Percentiles rank a stretch among this genome's conserved stretches.
These are phyloP conservation scores for Cryphonectria naterciae DNA, from an alignment of 2,329 filamentous ascomycete genomes.

Conservation along the genomic window DNA sequence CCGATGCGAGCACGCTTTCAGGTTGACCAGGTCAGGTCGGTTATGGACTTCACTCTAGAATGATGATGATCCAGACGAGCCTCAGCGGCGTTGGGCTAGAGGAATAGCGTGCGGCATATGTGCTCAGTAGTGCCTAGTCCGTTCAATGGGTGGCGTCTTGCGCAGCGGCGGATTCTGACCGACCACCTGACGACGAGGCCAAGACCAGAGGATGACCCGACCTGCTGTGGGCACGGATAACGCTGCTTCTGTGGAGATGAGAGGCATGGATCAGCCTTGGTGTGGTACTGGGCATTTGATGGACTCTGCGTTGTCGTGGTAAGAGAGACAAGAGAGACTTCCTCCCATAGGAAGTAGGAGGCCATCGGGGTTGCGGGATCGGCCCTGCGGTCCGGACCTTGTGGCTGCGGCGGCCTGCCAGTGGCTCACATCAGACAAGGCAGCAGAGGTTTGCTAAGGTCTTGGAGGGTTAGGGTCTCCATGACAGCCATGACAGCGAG, in stretches of 20 bases:
- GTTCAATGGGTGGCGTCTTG: neutral
- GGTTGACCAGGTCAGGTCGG: neutral
- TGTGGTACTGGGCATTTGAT: neutral
- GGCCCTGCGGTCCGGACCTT: neutral
- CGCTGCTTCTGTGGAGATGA: neutral
- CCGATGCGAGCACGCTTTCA: neutral
- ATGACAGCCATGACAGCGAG: neutral
- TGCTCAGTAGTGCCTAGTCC: conserved; percentile 1
- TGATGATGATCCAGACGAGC: neutral
- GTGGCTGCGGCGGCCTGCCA: neutral
- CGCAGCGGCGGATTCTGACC: neutral
- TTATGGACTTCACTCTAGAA: neutral
- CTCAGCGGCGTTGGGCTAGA: neutral
- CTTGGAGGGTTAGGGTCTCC: neutral
- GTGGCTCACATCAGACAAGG: neutral
- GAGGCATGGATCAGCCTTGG: neutral
- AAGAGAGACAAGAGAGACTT: neutral
- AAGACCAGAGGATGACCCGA: neutral
- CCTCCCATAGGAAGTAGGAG: neutral
- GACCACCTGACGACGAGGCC: neutral
- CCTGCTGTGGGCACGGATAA: neutral
- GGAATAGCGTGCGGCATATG: neutral
- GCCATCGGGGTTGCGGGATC: neutral
- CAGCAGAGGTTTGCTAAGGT: neutral
- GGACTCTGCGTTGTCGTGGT: neutral